phyloP scores from a whole-genome alignment of 192 early-diverging fungal genomes.

The Phlyctochytrium arcticum region DNA sequence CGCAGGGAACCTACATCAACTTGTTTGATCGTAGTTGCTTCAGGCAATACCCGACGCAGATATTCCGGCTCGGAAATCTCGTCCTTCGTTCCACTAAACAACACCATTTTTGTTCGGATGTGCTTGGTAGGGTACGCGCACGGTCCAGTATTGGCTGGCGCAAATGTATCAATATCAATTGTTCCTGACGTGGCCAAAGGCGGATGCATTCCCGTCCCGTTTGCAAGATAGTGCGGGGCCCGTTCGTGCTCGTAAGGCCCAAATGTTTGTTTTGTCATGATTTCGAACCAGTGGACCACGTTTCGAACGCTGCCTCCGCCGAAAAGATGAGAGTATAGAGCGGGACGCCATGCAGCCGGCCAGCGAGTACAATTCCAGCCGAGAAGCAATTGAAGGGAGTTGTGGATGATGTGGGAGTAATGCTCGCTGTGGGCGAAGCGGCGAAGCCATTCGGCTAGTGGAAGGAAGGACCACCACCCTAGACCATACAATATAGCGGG shows the following conservation, averaged over 20 bases:
- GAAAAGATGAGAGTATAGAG: constrained; percentile 30
- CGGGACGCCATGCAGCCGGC: neutral
- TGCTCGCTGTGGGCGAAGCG: neutral
- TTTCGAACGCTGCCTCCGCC: constrained; percentile 21
- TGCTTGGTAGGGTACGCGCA: constrained; percentile 33
- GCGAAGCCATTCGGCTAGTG: constrained; percentile 15
- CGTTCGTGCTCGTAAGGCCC: constrained; percentile 14
- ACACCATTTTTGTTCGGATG: constrained; percentile 22
- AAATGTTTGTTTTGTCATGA: constrained; percentile 27
- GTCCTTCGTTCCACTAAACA: constrained; percentile 24
- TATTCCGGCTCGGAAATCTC: constrained; percentile 22
- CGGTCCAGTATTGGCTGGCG: constrained; percentile 16
- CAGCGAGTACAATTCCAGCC: constrained; percentile 29
- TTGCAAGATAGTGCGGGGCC: neutral
- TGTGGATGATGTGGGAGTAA: constrained; percentile 17
- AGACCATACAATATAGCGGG: constrained; percentile 14
- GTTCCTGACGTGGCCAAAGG: neutral
- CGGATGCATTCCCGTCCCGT: neutral
- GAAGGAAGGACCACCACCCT: constrained; percentile 26
- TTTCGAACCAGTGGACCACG: constrained; percentile 41
- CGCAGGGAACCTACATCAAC: constrained; percentile 1
- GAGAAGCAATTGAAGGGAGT: constrained; percentile 6
- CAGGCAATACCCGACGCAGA: constrained; percentile 5
- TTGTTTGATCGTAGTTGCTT: neutral
- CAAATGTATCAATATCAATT: constrained; percentile 2